phyloP scores from a whole-genome alignment of 805 yeast species.

The Saccharomycopsis sp. region DNA sequence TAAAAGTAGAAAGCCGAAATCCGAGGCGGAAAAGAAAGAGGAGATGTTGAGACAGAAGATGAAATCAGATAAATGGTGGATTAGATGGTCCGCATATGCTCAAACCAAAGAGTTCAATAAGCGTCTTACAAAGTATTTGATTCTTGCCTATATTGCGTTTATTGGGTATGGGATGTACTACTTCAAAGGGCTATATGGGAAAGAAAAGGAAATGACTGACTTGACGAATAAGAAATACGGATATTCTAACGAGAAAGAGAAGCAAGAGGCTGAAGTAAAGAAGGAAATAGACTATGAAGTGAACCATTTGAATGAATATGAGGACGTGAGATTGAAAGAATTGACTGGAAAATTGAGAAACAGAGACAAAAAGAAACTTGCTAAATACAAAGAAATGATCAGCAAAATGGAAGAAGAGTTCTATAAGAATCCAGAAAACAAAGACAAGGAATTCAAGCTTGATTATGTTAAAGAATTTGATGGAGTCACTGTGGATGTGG shows the following conservation, averaged over 20 bases:
- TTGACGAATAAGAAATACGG: slow-evolving; percentile 35
- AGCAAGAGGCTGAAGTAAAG: slow-evolving; percentile 24
- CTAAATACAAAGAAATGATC: slow-evolving; percentile 51
- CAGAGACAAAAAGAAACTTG: slow-evolving; percentile 53
- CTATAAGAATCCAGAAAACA: slow-evolving; percentile 24
- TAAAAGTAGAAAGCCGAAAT: background rate
- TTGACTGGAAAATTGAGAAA: slow-evolving; percentile 55
- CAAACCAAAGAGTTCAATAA: slow-evolving; percentile 53
- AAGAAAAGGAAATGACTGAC: slow-evolving; percentile 51
- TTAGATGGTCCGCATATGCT: slow-evolving; percentile 48
- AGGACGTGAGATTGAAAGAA: slow-evolving; percentile 54
- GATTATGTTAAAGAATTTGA: slow-evolving; percentile 13
- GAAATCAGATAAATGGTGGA: slow-evolving; percentile 30
- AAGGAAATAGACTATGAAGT: slow-evolving; percentile 28
- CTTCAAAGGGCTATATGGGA: slow-evolving; percentile 58
- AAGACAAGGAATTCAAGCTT: slow-evolving; percentile 27
- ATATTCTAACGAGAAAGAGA: slow-evolving; percentile 22
- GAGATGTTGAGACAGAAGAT: slow-evolving; percentile 9
- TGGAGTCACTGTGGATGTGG: slow-evolving; percentile 19
- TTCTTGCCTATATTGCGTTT: slow-evolving; percentile 53
- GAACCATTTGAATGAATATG: slow-evolving; percentile 50
- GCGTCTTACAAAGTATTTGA: slow-evolving; percentile 55
- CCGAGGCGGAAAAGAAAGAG: slow-evolving; percentile 13
- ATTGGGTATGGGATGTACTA: slow-evolving; percentile 54
- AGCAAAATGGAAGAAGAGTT: slow-evolving; percentile 27